Conservation (phyloP, 169 alveolate species). For the Blepharisma undulans region DNA sequence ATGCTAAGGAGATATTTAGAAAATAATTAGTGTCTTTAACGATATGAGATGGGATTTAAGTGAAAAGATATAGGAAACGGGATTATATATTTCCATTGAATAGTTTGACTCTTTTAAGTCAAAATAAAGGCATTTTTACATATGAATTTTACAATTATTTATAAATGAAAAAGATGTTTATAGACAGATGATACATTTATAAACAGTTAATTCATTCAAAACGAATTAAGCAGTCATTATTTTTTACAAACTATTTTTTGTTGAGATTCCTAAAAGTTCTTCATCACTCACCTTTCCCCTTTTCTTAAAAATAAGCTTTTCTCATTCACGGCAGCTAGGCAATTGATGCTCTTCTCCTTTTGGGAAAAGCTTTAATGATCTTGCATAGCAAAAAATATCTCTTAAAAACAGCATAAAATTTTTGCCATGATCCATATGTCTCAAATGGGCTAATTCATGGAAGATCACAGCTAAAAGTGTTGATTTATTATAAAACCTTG, state of each 20-base stretch:
- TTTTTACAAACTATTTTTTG: neutral
- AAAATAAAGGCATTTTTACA: neutral
- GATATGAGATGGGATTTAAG: neutral
- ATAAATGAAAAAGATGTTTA: too few species aligned
- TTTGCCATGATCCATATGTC: conserved; percentile 59
- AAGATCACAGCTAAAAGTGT: conserved; percentile 57
- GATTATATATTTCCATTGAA: too few species aligned
- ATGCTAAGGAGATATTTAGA: neutral
- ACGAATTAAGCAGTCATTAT: neutral
- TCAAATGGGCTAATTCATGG: conserved; percentile 63
- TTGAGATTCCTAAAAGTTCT: neutral
- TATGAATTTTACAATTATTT: too few species aligned
- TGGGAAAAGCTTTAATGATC: neutral
- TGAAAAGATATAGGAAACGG: too few species aligned
- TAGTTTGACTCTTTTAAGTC: too few species aligned
- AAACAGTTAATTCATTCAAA: too few species aligned
- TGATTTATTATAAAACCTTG: conserved; percentile 37
- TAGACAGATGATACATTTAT: neutral
- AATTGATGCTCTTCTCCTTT: neutral
- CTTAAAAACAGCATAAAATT: conserved; percentile 54
- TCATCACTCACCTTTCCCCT: conserved; percentile 23
- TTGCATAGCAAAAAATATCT: conserved; percentile 52
- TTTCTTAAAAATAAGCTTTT: neutral
- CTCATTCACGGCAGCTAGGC: conserved; percentile 33
- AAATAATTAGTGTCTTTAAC: neutral